Percentiles rank a stretch among this genome's conserved stretches.
Evolutionary conservation across 2,329 filamentous ascomycete species (phyloP).

Genomic region (Bipolaris zeicola): DNA sequence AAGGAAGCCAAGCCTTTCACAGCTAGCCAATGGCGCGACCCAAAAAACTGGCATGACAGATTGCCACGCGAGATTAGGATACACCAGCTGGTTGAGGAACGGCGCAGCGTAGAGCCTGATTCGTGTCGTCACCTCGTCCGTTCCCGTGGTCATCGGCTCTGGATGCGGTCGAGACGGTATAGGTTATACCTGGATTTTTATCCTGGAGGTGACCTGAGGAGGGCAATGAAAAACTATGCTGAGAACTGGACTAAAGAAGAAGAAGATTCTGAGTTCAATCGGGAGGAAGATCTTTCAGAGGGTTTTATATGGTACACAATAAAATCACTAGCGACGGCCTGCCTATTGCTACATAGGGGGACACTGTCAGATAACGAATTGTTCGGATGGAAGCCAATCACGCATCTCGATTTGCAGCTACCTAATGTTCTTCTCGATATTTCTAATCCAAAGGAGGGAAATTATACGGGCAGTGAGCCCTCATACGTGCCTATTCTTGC

Average conservation of each 20-base stretch:
- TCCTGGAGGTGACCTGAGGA: neutral
- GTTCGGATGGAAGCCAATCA: neutral
- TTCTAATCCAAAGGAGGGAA: neutral
- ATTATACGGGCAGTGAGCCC: neutral
- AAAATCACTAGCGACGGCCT: neutral
- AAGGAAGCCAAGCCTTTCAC: conserved; percentile 7
- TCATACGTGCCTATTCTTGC: neutral
- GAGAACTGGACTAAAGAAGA: neutral
- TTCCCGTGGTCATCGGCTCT: conserved; percentile 11
- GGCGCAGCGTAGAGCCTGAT: neutral
- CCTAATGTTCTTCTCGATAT: neutral
- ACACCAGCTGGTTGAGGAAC: conserved; percentile 13
- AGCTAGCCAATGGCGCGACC: conserved; percentile 1
- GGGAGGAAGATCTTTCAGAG: neutral
- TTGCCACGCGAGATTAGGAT: conserved; percentile 14
- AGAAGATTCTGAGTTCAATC: neutral
- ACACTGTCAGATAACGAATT: neutral
- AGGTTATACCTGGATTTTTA: conserved; percentile 12
- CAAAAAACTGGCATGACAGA: conserved; percentile 6
- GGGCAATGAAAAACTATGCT: neutral
- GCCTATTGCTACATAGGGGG: neutral
- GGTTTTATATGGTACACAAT: neutral
- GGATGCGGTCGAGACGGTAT: conserved; percentile 14
- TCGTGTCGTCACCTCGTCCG: conserved; percentile 6
- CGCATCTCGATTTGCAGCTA: neutral